Conservation (phyloP, 2,329 filamentous ascomycete genomes). For the Drechslerella stenobrocha region DNA sequence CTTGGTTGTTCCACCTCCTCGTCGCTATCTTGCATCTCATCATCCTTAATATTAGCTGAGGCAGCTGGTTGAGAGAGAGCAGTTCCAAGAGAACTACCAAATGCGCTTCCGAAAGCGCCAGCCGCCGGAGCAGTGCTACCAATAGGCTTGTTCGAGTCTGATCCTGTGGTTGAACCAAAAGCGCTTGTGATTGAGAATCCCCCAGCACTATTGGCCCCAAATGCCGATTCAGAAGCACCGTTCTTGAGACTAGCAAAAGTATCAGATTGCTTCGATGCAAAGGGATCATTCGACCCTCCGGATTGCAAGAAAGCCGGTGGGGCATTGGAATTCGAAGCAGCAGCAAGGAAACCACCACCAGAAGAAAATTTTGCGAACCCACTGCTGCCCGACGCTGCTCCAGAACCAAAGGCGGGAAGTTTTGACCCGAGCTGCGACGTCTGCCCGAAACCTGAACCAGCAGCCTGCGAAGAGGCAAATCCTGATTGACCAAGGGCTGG, state of each 20-base stretch:
- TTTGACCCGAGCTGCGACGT: conserved; percentile 52
- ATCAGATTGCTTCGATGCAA: conserved; percentile 30
- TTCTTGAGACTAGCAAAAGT: conserved; percentile 32
- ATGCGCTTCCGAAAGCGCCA: conserved; percentile 37
- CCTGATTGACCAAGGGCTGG: conserved; percentile 49
- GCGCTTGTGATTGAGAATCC: conserved; percentile 30
- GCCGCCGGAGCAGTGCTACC: conserved; percentile 8
- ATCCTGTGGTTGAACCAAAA: conserved; percentile 32
- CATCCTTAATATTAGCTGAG: conserved; percentile 45
- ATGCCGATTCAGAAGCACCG: conserved; percentile 10
- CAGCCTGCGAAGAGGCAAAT: conserved; percentile 42
- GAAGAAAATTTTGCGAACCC: conserved; percentile 42
- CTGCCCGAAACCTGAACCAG: conserved; percentile 49
- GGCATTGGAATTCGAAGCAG: conserved; percentile 13
- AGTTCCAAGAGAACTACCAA: conserved; percentile 35
- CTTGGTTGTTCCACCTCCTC: conserved; percentile 40
- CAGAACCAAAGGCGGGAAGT: conserved; percentile 59
- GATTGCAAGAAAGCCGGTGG: conserved; percentile 37
- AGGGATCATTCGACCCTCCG: conserved; percentile 31
- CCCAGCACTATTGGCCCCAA: conserved; percentile 8
- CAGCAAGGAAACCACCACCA: conserved; percentile 29
- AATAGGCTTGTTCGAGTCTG: conserved; percentile 23
- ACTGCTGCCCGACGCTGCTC: conserved; percentile 10
- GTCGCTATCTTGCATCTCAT: conserved; percentile 47
- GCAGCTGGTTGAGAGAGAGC: conserved; percentile 44